These are phyloP conservation scores for Sarocladium brachiariae DNA, from an alignment of 2,329 filamentous ascomycete species.

Conservation along the genomic window DNA sequence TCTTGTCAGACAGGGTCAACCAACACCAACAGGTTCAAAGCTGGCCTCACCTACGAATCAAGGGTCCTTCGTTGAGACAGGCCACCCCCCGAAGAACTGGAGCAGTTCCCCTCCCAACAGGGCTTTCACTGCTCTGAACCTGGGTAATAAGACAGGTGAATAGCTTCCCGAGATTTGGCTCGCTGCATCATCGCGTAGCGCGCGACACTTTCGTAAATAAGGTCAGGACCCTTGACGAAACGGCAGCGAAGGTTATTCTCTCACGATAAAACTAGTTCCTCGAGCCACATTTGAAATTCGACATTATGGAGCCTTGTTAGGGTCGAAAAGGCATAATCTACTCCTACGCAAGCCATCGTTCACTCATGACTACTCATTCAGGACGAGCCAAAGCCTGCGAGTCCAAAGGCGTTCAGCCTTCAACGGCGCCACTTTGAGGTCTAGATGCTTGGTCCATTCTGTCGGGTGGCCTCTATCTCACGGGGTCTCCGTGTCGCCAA, in stretches of 20 bases:
- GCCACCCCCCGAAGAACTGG: slow-evolving; percentile 1
- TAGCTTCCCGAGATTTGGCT: slow-evolving; percentile 8
- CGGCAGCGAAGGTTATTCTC: not conserved
- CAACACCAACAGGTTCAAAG: not conserved
- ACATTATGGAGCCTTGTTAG: too few relatives aligned
- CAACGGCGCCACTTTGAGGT: not conserved
- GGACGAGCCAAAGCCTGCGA: too few relatives aligned
- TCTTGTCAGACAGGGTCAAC: not conserved
- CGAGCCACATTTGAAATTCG: too few relatives aligned
- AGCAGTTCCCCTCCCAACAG: not conserved
- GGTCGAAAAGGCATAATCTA: too few relatives aligned
- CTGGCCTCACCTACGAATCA: not conserved
- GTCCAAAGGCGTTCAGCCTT: not conserved
- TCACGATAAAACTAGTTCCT: too few relatives aligned
- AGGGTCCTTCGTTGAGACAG: slow-evolving; percentile 8
- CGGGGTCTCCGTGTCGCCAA: not conserved
- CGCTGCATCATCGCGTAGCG: not conserved
- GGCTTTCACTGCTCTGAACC: not conserved
- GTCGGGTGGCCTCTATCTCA: not conserved
- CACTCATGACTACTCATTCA: too few relatives aligned
- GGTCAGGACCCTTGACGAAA: not conserved
- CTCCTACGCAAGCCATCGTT: too few relatives aligned
- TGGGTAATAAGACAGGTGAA: slow-evolving; percentile 9
- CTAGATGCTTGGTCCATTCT: not conserved
- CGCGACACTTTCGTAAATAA: not conserved